Evolutionary conservation across 2,329 filamentous ascomycete genomes (phyloP), one percentile per base, ranked within the genome.

Genomic region (Hypoxylon rubiginosum): DNA sequence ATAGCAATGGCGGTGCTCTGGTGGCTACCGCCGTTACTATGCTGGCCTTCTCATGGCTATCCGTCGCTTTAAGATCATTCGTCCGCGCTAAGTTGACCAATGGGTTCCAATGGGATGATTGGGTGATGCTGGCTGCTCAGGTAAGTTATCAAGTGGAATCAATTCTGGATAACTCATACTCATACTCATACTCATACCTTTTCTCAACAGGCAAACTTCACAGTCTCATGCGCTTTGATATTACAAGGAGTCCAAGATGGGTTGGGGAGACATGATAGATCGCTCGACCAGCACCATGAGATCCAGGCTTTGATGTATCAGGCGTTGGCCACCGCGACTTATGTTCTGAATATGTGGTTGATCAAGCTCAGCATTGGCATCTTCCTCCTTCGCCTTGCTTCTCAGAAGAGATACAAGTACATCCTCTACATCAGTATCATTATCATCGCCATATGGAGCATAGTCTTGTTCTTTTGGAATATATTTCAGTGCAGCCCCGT

Each of bases 301-400:
- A 81, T 86, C 19, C 72, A 77, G n/a, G 83, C 82, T 6, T 76
- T 86, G 46, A 85, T 85, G 80, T 86, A 81, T 76, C 85, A 86
- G 78, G 82, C 84, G 24, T 70, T 86, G 30, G 82, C 83, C 10
- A 84, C 84, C 0, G 82, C 80, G 6, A 82, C 81, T 1, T 86
- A 86, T 59, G 76, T 87, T 48, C 67, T 82, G 9, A 80, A 85
- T 65, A 87, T 88, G 84, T 82, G 86, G 80, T 82, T 87, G 64
- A 82, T 86, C 75, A 88, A 88, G 75, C 75, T 87, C 54, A 85
- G 85, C 75, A 86, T 87, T 52, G 83, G 81, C 34, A 76, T 86
- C 62, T 86, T 86, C 64, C 79, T 86, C 8, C 74, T 87, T 17
- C 80, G 83, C 5, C 76, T 87, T 15, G 81, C 84, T 1, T 79